phyloP scores from a whole-genome alignment of 1,284 basidiomycete species.

The Cystobasidium slooffiae region DNA sequence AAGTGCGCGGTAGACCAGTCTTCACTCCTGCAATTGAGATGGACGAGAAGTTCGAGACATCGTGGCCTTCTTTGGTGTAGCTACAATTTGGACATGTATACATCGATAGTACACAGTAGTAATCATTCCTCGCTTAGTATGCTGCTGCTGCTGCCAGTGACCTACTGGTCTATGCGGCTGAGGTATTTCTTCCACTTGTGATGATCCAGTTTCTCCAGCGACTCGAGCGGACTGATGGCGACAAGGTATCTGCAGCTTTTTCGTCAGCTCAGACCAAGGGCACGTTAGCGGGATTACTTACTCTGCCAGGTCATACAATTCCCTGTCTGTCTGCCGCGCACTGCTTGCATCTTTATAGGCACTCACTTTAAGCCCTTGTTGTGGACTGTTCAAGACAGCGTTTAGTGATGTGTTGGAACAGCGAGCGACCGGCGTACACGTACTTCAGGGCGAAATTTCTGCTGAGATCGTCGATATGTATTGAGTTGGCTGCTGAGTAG shows the following conservation, averaged over 20 bases:
- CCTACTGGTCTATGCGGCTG: neutral
- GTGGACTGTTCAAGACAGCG: slow-evolving; percentile 44
- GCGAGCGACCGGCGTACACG: neutral
- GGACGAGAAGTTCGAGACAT: too few relatives aligned
- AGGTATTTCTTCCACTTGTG: slow-evolving; percentile 33
- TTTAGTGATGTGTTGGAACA: neutral
- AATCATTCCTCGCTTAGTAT: too few relatives aligned
- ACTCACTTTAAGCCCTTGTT: slow-evolving; percentile 50
- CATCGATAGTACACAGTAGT: too few relatives aligned
- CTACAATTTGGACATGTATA: too few relatives aligned
- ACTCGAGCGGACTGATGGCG: slow-evolving; percentile 19
- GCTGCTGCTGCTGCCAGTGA: too few relatives aligned
- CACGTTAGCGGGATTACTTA: neutral
- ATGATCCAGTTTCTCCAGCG: slow-evolving; percentile 37
- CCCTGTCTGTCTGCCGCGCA: slow-evolving; percentile 43
- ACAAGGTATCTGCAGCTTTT: slow-evolving; percentile 27
- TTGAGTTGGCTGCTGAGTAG: slow-evolving; percentile 45
- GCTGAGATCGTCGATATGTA: slow-evolving; percentile 47
- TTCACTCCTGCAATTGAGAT: too few relatives aligned
- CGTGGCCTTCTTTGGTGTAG: too few relatives aligned
- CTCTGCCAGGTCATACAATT: slow-evolving; percentile 49
- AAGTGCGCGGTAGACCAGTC: too few relatives aligned
- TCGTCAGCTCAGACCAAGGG: neutral
- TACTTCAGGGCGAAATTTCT: slow-evolving; percentile 40
- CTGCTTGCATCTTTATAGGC: slow-evolving; percentile 47